Percentiles rank a stretch among this genome's conserved stretches.
These are phyloP conservation scores for Capsicum baccatum DNA, from an alignment of 257 asterid genomes.

Conservation along the genomic window DNA sequence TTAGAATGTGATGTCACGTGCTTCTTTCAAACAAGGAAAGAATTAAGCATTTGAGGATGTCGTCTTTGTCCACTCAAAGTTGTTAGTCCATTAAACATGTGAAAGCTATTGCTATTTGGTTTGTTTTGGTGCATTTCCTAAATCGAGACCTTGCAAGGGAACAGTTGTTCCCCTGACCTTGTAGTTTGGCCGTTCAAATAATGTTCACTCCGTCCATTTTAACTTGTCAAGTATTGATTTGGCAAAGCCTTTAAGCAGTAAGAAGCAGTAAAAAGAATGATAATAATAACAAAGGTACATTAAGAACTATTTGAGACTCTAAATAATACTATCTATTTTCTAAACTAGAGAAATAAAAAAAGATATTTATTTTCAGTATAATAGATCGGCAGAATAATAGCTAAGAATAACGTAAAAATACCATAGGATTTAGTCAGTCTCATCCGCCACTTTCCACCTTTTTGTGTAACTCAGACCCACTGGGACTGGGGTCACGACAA, in stretches of 20 bases:
- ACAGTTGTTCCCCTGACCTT: slow-evolving; percentile 1
- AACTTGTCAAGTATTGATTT: too few relatives aligned
- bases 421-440: neutral
- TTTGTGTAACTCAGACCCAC: neutral
- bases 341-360: too few relatives aligned
- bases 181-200: neutral
- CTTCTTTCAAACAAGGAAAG: neutral
- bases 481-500: neutral
- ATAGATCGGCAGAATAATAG: too few relatives aligned
- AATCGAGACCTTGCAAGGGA: neutral
- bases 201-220: too few relatives aligned
- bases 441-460: neutral
- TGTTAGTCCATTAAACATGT: slow-evolving; percentile 18
- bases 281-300: too few relatives aligned
- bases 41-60: slow-evolving; percentile 19
- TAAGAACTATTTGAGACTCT: too few relatives aligned
- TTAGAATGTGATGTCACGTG: slow-evolving; percentile 12
- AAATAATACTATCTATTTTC: too few relatives aligned
- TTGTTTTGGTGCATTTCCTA: neutral
- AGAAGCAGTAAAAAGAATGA: too few relatives aligned
- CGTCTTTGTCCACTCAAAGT: neutral
- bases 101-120: slow-evolving; percentile 8
- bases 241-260: too few relatives aligned
- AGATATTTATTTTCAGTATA: too few relatives aligned
- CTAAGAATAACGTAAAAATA: neutral